Percentiles rank a stretch among this genome's conserved stretches.
Evolutionary conservation across 352 stramenopile genomes (phyloP).

Genomic region (Phytophthora lateralis): DNA sequence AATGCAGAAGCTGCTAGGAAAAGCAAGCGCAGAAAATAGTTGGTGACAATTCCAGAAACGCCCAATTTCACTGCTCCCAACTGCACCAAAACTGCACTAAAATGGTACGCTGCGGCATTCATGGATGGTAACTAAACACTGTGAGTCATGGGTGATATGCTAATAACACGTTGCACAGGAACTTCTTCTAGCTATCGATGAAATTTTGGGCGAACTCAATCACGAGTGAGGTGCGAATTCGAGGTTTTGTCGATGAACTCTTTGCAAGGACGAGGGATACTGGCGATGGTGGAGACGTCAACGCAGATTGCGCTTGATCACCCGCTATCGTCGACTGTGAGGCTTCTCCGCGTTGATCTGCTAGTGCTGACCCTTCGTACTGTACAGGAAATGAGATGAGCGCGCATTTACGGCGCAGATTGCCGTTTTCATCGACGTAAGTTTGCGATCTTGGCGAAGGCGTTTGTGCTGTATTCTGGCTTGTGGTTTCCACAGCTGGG

Average conservation of each 20-base stretch:
- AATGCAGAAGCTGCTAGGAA: neutral
- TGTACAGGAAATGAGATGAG: neutral
- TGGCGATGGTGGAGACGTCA: neutral
- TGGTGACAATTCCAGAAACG: neutral
- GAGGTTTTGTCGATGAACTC: neutral
- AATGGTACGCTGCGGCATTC: neutral
- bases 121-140: too few species aligned
- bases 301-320: neutral
- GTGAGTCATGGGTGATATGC: too few species aligned
- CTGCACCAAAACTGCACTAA: neutral
- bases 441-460: slow-evolving; percentile 34
- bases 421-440: slow-evolving; percentile 43
- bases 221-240: slow-evolving; percentile 29
- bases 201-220: slow-evolving; percentile 40
- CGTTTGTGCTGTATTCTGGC: slow-evolving; percentile 23
- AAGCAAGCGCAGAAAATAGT: slow-evolving; percentile 7
- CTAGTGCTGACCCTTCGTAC: neutral
- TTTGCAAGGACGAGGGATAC: neutral
- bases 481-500: slow-evolving; percentile 36
- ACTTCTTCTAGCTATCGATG: slow-evolving; percentile 25
- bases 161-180: too few species aligned
- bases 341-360: neutral
- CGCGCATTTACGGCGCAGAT: slow-evolving; percentile 37
- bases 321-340: neutral
- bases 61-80: neutral